A percentile compares a stretch with the other conserved stretches of the same genome.
These are phyloP conservation scores for Trichoderma gracile DNA, from an alignment of 2,329 filamentous ascomycete genomes.

Conservation along the genomic window DNA sequence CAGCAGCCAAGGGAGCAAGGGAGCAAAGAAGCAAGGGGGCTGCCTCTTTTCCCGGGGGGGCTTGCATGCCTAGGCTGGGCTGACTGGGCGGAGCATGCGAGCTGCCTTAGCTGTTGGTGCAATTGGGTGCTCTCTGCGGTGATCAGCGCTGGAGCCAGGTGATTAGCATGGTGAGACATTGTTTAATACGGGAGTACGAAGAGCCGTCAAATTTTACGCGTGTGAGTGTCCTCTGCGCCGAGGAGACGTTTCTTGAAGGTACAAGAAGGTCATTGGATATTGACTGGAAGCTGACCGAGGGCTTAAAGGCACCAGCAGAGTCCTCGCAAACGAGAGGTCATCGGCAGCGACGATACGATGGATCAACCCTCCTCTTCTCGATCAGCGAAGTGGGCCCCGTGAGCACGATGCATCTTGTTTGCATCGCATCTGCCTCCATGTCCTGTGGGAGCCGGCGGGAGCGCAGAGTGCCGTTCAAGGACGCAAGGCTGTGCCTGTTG, in stretches of 20 bases:
- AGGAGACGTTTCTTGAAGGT: background rate
- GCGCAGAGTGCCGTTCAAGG: slow-evolving; percentile 2
- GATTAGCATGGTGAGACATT: slow-evolving; percentile 24
- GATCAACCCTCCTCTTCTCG: background rate
- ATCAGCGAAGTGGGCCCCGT: background rate
- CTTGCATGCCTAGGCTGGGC: slow-evolving; percentile 24
- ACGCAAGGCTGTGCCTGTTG: background rate
- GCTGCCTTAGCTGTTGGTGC: slow-evolving; percentile 5
- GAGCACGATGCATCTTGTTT: background rate
- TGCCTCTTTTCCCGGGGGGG: slow-evolving; percentile 8
- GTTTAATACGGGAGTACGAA: slow-evolving; percentile 17
- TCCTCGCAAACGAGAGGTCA: too few species aligned
- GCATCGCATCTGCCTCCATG: slow-evolving; percentile 1
- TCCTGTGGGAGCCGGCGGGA: slow-evolving; percentile 5
- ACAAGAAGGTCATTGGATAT: too few species aligned
- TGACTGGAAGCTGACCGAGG: too few species aligned
- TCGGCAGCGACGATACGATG: background rate
- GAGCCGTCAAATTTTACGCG: background rate
- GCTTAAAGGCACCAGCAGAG: too few species aligned
- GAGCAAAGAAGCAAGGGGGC: slow-evolving; percentile 5
- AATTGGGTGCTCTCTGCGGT: background rate
- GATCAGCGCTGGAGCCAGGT: slow-evolving; percentile 25
- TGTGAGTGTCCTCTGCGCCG: background rate
- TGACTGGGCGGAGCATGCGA: slow-evolving; percentile 22
- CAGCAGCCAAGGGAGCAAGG: background rate